Base-by-base conservation (phyloP, 2,329 filamentous ascomycete genomes). In the Plenodomus lindquistii region DNA sequence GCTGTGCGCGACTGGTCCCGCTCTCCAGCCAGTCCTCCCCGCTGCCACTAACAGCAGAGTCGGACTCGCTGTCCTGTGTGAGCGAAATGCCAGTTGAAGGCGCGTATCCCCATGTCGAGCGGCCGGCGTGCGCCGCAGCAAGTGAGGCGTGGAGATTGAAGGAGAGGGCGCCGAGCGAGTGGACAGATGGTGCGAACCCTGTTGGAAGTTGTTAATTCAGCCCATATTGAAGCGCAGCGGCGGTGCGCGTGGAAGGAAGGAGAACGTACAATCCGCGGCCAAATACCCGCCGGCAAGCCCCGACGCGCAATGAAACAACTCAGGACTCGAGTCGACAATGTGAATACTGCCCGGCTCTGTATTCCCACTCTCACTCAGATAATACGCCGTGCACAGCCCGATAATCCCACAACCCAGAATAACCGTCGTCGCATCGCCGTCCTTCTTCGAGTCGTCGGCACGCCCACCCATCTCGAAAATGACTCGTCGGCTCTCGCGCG, bases 231-330 rank as follows among this genome's bases (percentile, higher is more conserved):
- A 35, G 16, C 16, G 39, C 13, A 37, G n/a, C n/a, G n/a, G n/a
- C n/a, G n/a, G n/a, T 19, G 15, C 35, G 40, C 16, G 29, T 18
- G 10, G 19, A 18, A n/a, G 18, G 20, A 11, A 38, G 9, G 38
- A 19, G 18, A 6, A 59, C 69, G 16, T 63, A 76, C 88, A 92
- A 67, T 92, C 86, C 27, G 77, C 78, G 0, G 88, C 88, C 8
- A 92, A 65, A 62, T 92, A 93, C 0, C 89, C 88, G 16, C 81
- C 89, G 0, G 88, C 87, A 56, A 82, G 85, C 1, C 89, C 88
- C 2, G 87, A 91, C 0, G 89, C 88, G 22, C 85, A 89, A 10
- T 83, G 80, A 70, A 92, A 90, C 24, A 92, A 78, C 53, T 83
- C 67, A 0, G 77, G 68, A 4, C 80, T 80, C 5, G 81, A 75